A percentile compares a stretch with the other conserved stretches of the same genome.
Conservation (phyloP, 1,284 basidiomycete genomes). For the Waitea zeae region DNA sequence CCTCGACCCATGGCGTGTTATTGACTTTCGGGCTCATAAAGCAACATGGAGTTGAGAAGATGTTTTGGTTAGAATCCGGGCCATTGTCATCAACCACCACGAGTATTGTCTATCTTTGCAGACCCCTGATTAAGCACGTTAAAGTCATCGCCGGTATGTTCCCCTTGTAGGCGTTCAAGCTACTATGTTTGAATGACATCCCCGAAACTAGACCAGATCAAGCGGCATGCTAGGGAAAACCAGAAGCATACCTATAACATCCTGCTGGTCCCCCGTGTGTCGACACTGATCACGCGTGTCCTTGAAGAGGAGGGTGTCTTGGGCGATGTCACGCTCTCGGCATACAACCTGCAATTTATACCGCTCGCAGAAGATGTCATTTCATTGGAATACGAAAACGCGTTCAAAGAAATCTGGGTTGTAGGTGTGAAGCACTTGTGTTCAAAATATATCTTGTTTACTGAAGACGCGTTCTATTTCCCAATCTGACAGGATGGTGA, state of each 20-base stretch:
- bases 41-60: slow-evolving; percentile 98
- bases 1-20: no score
- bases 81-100: slow-evolving; percentile 60
- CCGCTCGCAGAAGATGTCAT: slow-evolving; percentile 84
- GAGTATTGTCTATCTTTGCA: slow-evolving; percentile 88
- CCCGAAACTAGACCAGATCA: slow-evolving; percentile 92
- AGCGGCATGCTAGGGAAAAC: slow-evolving; percentile 47
- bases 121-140: slow-evolving; percentile 74
- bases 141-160: slow-evolving; percentile 76
- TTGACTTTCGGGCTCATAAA: no score
- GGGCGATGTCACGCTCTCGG: slow-evolving; percentile 72
- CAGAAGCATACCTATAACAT: slow-evolving; percentile 78
- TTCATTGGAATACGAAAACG: slow-evolving; percentile 71
- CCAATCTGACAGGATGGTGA: slow-evolving; percentile 69
- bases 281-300: slow-evolving; percentile 69
- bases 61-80: slow-evolving; percentile 96
- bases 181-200: slow-evolving; percentile 3
- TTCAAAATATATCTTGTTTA: not conserved
- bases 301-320: slow-evolving; percentile 86
- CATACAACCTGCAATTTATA: slow-evolving; percentile 88
- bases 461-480: not conserved
- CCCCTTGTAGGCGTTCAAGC: slow-evolving; percentile 3
- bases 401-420: slow-evolving; percentile 76
- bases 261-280: slow-evolving; percentile 76
- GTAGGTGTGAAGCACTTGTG: slow-evolving; percentile 34